Evolutionary conservation across 441 rosid genomes (phyloP), one percentile per base, ranked within the genome.

Genomic region (Populus hybrid): DNA sequence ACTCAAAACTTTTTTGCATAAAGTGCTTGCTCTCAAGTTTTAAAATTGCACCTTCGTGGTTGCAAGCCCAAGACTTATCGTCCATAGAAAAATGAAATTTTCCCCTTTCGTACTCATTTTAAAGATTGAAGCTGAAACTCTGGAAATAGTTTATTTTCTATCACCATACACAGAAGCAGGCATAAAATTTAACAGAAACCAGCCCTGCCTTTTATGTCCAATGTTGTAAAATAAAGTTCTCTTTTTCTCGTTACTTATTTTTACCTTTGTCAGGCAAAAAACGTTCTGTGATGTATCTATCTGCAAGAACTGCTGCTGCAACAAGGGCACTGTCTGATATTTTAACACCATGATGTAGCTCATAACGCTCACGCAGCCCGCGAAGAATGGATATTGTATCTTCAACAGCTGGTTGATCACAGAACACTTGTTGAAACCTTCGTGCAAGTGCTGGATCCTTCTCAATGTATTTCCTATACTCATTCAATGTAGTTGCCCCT

Each of bases 241-340:
- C 42, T 6, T 24, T 7, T 46, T 46, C 53, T 46, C 18, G 16
- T 46, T 46, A 11, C 53, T 12, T 4, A 46, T 4, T 11, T 63
- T 81, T 72, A 94, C 98, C 98, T 94, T 94, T 92, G 81, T 94
- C 98, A 1, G 98, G 98, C 82, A 94, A 80, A 87, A 94, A 94
- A 4, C 93, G 93, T 72, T 89, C 97, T 11, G 93, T 90, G 76
- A 92, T 89, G 81, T 90, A 92, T 73, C 93, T 87, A 78, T 89
- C 94, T 34, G 93, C 90, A 63, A 90, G 90, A 78, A 92, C 84
- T 72, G 97, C 94, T 24, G 94, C 89, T 19, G 91, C 84, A 73
- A 92, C 94, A 74, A 90, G 93, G 38, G 97, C 90, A 77, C 92
- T 82, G 53, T 90, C 97, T 14, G 97, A 90, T 76, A 92, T 92